Evolutionary conservation across 345 rosid species (phyloP).

Genomic region (Populus davidiana): DNA sequence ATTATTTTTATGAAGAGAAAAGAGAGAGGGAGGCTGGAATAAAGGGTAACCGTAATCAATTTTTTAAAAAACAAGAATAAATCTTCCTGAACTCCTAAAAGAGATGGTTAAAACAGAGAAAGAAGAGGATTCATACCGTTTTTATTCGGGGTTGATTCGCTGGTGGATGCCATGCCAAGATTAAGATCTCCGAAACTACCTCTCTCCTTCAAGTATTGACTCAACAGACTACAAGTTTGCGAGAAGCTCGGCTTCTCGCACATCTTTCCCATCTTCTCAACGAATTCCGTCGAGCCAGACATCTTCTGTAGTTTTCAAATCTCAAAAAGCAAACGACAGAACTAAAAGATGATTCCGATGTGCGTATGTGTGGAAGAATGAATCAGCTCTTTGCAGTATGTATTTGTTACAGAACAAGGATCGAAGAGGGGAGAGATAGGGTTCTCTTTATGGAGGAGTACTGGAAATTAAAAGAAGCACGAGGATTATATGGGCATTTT

Average conservation of each 20-base stretch:
- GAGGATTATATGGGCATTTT: conserved; percentile 45
- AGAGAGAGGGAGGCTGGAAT: neutral
- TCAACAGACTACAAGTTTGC: conserved; percentile 58
- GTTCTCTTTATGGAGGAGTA: neutral
- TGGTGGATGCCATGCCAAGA: conserved; percentile 58
- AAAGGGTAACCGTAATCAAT: neutral
- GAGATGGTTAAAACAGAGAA: neutral
- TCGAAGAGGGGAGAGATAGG: neutral
- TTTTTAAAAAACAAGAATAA: neutral
- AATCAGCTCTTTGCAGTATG: neutral
- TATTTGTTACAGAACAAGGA: neutral
- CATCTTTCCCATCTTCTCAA: conserved; percentile 33
- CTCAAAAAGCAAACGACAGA: neutral
- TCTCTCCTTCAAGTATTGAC: conserved; percentile 74
- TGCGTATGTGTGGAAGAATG: no score
- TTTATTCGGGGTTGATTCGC: conserved; percentile 25
- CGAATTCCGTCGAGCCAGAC: conserved; percentile 55
- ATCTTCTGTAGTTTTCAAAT: conserved; percentile 16
- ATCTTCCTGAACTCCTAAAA: neutral
- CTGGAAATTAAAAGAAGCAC: conserved; percentile 33
- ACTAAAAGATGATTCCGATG: neutral
- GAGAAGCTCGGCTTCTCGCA: conserved; percentile 55
- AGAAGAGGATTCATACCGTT: conserved; percentile 1
- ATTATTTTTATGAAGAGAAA: no score
- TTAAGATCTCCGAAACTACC: conserved; percentile 67